Percentiles rank a stretch among this genome's conserved stretches.
Conservation (phyloP, 495 filamentous ascomycete genomes). For the Astrothelium subdiscretum region DNA sequence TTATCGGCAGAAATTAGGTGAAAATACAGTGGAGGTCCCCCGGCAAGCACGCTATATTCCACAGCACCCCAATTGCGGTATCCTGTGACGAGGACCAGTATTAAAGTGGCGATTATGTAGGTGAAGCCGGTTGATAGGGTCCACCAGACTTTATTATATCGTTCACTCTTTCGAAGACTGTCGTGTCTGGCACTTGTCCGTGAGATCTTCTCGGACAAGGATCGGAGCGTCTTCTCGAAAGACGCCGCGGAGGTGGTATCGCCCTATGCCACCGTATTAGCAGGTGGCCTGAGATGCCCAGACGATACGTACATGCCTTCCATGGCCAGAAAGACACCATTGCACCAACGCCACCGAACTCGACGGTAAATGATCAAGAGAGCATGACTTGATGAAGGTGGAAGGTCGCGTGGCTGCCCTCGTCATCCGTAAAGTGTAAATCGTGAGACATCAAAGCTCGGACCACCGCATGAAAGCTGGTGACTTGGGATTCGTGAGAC, state of each 20-base stretch:
- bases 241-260: conserved; percentile 75
- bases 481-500: background rate
- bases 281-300: background rate
- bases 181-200: conserved; percentile 60
- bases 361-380: background rate
- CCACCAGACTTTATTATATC: conserved; percentile 75
- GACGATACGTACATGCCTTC: conserved; percentile 1
- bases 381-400: background rate
- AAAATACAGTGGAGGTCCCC: conserved; percentile 65
- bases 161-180: conserved; percentile 51
- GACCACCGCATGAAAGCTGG: background rate
- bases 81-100: conserved; percentile 72
- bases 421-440: background rate
- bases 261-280: conserved; percentile 40
- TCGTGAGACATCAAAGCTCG: background rate
- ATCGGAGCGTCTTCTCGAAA: conserved; percentile 81
- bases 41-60: conserved; percentile 67
- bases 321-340: conserved; percentile 26
- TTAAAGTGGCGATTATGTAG: conserved; percentile 73
- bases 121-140: conserved; percentile 82
- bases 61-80: conserved; percentile 63
- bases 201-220: conserved; percentile 69
- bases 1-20: background rate
- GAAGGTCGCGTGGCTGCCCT: background rate
- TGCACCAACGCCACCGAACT: background rate